Percentiles rank a stretch among this genome's conserved stretches.
Evolutionary conservation across 306 rosid species (phyloP).

Genomic region (Trifolium pratense): DNA sequence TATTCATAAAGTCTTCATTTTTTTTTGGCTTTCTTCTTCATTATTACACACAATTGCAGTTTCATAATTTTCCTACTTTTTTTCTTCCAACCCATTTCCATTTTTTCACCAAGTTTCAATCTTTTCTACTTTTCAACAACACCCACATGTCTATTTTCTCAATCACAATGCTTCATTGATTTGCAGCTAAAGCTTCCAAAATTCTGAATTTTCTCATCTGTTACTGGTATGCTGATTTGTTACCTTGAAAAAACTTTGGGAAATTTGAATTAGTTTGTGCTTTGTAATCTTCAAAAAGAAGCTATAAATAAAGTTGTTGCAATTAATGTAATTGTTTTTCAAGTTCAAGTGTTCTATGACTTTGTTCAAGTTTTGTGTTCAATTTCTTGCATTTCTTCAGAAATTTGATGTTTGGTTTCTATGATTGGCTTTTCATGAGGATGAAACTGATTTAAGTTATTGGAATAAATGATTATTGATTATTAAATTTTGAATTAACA

Average conservation of each 20-base stretch:
- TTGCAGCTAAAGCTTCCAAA: constrained; percentile 27
- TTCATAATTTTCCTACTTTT: constrained; percentile 32
- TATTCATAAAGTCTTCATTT: constrained; percentile 30
- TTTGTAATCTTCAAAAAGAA: not conserved
- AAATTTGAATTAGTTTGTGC: not conserved
- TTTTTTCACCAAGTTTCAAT: constrained; percentile 36
- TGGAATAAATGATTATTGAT: not conserved
- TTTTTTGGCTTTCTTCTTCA: constrained; percentile 28
- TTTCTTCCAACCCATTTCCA: constrained; percentile 39
- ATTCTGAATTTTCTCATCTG: constrained; percentile 30
- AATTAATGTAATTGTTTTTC: not conserved
- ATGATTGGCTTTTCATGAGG: constrained; percentile 32
- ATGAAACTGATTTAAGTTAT: constrained; percentile 32
- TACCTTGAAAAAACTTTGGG: not conserved
- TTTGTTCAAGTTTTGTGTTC: not conserved
- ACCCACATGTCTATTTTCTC: constrained; percentile 34
- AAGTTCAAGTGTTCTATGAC: constrained; percentile 13
- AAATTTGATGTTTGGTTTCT: constrained; percentile 33
- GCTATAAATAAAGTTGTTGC: not conserved
- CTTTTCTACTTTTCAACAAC: constrained; percentile 42
- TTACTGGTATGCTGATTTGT: constrained; percentile 42
- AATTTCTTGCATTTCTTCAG: constrained; percentile 29
- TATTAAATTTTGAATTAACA: constrained; percentile 4
- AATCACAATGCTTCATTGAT: constrained; percentile 19
- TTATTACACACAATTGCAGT: constrained; percentile 30